Base-by-base conservation (phyloP, 2,329 filamentous ascomycete genomes). In the Plectosphaerella cucumerina region DNA sequence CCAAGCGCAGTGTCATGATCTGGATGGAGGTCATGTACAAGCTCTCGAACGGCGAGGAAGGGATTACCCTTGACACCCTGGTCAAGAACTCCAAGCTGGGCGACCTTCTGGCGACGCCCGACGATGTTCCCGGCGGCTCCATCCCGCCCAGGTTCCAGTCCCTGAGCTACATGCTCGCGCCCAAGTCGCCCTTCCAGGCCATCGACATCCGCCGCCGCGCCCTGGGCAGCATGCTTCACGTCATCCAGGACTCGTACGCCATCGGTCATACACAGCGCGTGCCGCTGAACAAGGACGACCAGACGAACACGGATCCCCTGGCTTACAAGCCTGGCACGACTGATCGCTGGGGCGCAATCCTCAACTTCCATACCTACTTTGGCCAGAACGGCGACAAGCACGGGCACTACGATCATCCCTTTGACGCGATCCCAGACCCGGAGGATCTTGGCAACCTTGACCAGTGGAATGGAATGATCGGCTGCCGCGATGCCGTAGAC, bases 211-310 rank as follows among this genome's bases (percentile, higher is more conserved):
- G 17, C 15, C 35, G 43, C 18, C 43, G 54, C 5, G 54, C 54
- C 20, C 33, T 56, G 15, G 54, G 54, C 8, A 50, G 47, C 22
- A 51, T 48, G 41, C 31, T 56, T 5, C 54, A 56, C 44, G 33
- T 54, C 52, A 51, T 56, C 18, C 45, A 50, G 34, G 54, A 56
- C 45, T 56, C 54, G 9, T 56, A 49, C 39, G 54, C 54, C 1
- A 50, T 53, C 5, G 54, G 54, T 3, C 54, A 56, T 34, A 53
- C 52, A 3, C 50, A 48, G 14, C 20, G 54, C 12, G 21, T 35
- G 20, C 50, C 52, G 3, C 12, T 44, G 6, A 54, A 56, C 31
- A 20, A 14, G 5, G 26, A 34, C 11, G 44, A 47, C 14, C 17
- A 23, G 12, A 15, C 21, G 4, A 37, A 20, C 17, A n/a, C 31